Evolutionary conservation across 2,329 filamentous ascomycete genomes (phyloP), one percentile per base, ranked within the genome.

Genomic region (Chaetomium sp.): DNA sequence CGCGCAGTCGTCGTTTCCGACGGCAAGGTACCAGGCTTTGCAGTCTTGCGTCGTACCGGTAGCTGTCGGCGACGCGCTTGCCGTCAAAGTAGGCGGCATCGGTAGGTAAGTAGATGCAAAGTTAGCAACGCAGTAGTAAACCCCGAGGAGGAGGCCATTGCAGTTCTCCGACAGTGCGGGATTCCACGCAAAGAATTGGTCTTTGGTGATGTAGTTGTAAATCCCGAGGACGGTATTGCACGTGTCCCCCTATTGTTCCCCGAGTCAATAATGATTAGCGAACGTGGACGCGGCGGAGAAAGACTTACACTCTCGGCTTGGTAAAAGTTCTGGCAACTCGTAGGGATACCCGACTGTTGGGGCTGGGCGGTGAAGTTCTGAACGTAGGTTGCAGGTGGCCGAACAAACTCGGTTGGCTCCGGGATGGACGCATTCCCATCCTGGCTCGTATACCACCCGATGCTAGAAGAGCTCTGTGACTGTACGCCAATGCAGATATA

Each of bases 161-260:
- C 70, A 72, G 63, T 72, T 69, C n/a, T 63, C 64, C 3, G 63
- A 42, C 1, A 72, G 68, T 4, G 57, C 65, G 1, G 72, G 69
- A 62, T 75, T 73, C 73, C 72, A 75, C 19, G 59, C 49, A n/a
- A 73, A 69, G 49, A 76, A 72, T 53, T 74, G 66, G 19, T 68
- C 64, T 16, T 68, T 27, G 3, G 70, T 67, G 62, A 75, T 68
- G 21, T 54, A 62, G 31, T 35, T 27, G 51, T 70, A 66, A 5
- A 64, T 57, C 0, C 59, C 63, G 8, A 70, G 27, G 4, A 67
- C 27, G 12, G 38, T 45, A 29, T 60, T 31, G 42, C 68, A 70
- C 3, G 56, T 69, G 33, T 70, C 63, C 21, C 58, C 29, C 45
- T 57, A 50, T 27, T 47, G 35, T 27, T 19, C 2, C 7, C 19